Conservation (phyloP, 2,329 filamentous ascomycete species). For the Penicillium sp. region DNA sequence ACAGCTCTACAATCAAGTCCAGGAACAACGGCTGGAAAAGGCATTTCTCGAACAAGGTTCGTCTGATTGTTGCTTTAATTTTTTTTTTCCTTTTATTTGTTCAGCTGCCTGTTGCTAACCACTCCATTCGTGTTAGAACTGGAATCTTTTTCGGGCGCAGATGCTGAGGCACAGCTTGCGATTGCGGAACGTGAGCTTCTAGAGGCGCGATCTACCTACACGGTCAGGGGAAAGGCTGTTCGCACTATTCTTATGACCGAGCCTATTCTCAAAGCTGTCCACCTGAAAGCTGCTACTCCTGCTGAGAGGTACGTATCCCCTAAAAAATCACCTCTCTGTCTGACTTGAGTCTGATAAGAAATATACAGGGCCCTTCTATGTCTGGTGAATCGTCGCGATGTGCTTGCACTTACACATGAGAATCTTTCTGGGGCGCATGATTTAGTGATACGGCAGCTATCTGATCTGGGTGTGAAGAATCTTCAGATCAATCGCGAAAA, state of each 20-base stretch:
- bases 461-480: slow-evolving; percentile 58
- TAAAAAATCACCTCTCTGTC: background rate
- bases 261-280: slow-evolving; percentile 74
- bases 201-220: slow-evolving; percentile 67
- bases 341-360: slow-evolving; percentile 12
- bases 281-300: slow-evolving; percentile 63
- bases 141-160: slow-evolving; percentile 48
- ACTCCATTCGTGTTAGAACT: slow-evolving; percentile 24
- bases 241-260: slow-evolving; percentile 69
- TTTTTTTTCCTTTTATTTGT: background rate
- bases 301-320: slow-evolving; percentile 62
- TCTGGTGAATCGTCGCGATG: slow-evolving; percentile 66
- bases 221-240: slow-evolving; percentile 66
- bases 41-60: slow-evolving; percentile 58
- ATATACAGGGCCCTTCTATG: slow-evolving; percentile 63
- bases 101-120: background rate
- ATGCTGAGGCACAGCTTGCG: slow-evolving; percentile 52
- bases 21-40: slow-evolving; percentile 70
- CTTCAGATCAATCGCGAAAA: slow-evolving; percentile 60
- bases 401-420: slow-evolving; percentile 62
- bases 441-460: slow-evolving; percentile 54
- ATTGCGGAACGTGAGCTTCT: slow-evolving; percentile 64
- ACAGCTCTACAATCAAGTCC: slow-evolving; percentile 68
- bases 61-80: slow-evolving; percentile 4
- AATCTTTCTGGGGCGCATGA: slow-evolving; percentile 57